Conservation (phyloP, 2,329 filamentous ascomycete genomes). For the Fusarium algeriense region DNA sequence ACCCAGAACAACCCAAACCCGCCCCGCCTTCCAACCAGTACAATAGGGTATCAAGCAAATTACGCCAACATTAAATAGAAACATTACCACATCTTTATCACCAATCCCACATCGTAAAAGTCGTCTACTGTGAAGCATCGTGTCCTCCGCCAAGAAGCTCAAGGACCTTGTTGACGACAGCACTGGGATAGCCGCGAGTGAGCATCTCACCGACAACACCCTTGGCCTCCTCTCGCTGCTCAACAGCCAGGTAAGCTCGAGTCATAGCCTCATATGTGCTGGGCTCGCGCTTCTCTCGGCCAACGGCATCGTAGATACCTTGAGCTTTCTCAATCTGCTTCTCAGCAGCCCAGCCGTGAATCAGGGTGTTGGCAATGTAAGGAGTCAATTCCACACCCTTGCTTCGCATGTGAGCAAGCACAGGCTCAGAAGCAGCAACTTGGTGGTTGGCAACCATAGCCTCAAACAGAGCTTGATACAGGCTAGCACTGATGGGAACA, state of each 20-base stretch:
- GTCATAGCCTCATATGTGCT: constrained; percentile 99
- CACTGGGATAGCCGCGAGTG: constrained; percentile 87
- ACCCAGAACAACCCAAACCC: neutral
- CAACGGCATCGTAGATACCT: constrained; percentile 82
- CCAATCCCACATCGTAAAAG: constrained; percentile 10
- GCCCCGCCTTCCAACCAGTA: constrained; percentile 36
- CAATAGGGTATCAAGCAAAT: constrained; percentile 51
- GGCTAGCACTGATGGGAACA: constrained; percentile 81
- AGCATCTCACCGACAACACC: constrained; percentile 90
- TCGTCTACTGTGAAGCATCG: constrained; percentile 50
- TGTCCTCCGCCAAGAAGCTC: constrained; percentile 80
- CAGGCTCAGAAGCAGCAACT: constrained; percentile 78
- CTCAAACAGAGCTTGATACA: constrained; percentile 98
- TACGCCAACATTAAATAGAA: constrained; percentile 45
- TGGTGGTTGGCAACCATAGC: constrained; percentile 95
- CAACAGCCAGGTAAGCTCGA: constrained; percentile 86
- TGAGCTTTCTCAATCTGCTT: constrained; percentile 84
- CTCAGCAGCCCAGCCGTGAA: constrained; percentile 93
- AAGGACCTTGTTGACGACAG: constrained; percentile 92
- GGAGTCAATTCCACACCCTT: constrained; percentile 87
- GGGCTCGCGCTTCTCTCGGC: constrained; percentile 84
- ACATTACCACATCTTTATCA: constrained; percentile 33
- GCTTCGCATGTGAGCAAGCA: constrained; percentile 81
- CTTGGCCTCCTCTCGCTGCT: constrained; percentile 82
- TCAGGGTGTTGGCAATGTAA: constrained; percentile 98